Base-by-base conservation (phyloP, 2,329 filamentous ascomycete genomes). In the Didymella exigua region DNA sequence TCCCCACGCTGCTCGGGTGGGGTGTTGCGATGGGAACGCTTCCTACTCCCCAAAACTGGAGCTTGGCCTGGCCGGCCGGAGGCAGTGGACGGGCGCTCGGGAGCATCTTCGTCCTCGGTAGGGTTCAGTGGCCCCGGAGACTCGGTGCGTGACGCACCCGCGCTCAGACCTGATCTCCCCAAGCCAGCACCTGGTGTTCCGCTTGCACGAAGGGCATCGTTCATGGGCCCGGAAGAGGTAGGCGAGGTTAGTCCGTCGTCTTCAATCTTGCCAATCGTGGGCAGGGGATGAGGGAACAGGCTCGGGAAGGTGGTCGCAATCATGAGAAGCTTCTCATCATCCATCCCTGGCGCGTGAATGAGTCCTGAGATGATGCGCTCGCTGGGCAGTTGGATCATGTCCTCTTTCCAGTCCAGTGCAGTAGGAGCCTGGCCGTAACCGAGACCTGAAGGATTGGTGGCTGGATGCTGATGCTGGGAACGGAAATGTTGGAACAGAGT, bases 351-450 rank as follows among this genome's bases (percentile, higher is more conserved):
- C 29, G 80, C 77, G 52, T 79, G 76, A 16, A 81, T 74, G 21
- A 86, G 71, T 21, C 78, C 77, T 19, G 72, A 74, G 36, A 86
- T 78, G 49, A 79, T 72, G 18, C 77, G 73, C 26, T 77, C 73
- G 58, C 83, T 80, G 1, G 85, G 85, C 37, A 87, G 74, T 59
- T 84, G 79, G 47, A 88, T 80, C 84, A 88, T 86, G 54, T 86
- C 80, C 52, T 77, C 78, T 55, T 81, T 82, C 85, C 85, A 88
- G 63, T 87, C 81, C 26, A 76, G 64, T 10, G 68, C 62, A 23
- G 58, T 33, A 16, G 60, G 19, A 9, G 54, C 56, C 26, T 66
- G 66, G 44, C 70, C 68, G 48, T 64, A 66, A 29, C 54, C 62
- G 52, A 61, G 62, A 5, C 60, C 60, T 19, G 62, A 54, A 26